Percentiles rank a stretch among this genome's conserved stretches.
These are phyloP conservation scores for Mucuna pruriens DNA, from an alignment of 306 rosid genomes.

Conservation along the genomic window DNA sequence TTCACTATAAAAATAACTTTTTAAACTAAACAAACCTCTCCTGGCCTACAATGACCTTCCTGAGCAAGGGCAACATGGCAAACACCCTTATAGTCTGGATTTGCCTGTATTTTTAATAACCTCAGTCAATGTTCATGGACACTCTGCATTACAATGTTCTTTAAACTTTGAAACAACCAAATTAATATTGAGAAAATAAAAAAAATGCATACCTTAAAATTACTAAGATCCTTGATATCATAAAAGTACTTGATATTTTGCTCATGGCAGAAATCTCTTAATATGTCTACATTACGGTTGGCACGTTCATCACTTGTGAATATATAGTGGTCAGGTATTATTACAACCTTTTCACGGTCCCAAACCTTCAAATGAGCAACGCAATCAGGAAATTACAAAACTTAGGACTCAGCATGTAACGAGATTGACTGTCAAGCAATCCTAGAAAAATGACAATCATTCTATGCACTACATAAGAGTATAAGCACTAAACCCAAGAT, in stretches of 20 bases:
- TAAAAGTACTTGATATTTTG: conserved; percentile 93
- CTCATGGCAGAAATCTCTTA: conserved; percentile 89
- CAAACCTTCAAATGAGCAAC: conserved; percentile 69
- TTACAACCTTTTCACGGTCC: conserved; percentile 90
- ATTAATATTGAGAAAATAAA: neutral
- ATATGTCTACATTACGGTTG: conserved; percentile 89
- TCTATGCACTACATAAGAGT: neutral
- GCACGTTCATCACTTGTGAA: conserved; percentile 94
- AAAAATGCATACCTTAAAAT: conserved; percentile 71
- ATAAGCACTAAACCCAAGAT: conserved; percentile 12
- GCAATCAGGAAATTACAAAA: conserved; percentile 23
- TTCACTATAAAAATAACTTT: conserved; percentile 7
- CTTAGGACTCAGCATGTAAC: neutral
- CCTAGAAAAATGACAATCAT: neutral
- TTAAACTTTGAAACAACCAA: neutral
- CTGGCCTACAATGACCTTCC: conserved; percentile 99
- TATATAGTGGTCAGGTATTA: conserved; percentile 95
- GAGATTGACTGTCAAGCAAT: conserved; percentile 1
- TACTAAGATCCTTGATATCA: conserved; percentile 88
- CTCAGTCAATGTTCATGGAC: conserved; percentile 5
- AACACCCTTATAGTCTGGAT: conserved; percentile 98
- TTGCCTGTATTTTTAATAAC: conserved; percentile 65
- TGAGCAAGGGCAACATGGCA: conserved; percentile 97
- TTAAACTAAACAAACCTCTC: conserved; percentile 70
- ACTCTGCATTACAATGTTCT: conserved; percentile 27